Evolutionary conservation across 2,329 filamentous ascomycete species (phyloP).

Genomic region (Diaporthe vaccinii): DNA sequence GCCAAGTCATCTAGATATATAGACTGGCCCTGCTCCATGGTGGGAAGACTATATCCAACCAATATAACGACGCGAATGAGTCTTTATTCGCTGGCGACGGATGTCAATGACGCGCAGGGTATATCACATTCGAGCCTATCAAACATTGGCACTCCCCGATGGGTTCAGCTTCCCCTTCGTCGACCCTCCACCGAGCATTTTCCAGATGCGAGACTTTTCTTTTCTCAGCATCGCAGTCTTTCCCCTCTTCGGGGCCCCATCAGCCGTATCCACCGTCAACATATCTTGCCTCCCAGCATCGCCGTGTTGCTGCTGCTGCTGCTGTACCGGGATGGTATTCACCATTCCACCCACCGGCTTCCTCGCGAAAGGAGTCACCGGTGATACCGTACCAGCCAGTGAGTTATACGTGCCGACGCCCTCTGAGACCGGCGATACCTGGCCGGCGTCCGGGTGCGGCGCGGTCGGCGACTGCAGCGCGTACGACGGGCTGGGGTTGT

Average conservation of each 20-base stretch:
- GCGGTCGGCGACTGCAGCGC: conserved; percentile 23
- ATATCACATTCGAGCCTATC: conserved; percentile 12
- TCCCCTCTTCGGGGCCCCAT: conserved; percentile 2
- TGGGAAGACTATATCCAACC: conserved; percentile 11
- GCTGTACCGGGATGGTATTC: not conserved
- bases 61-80: not conserved
- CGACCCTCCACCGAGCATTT: conserved; percentile 15
- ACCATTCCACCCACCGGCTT: conserved; percentile 23
- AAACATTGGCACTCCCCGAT: not conserved
- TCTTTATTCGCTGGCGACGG: not conserved
- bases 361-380: conserved; percentile 22
- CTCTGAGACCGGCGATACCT: conserved; percentile 19
- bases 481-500: conserved; percentile 22
- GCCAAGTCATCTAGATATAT: conserved; percentile 23
- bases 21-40: conserved; percentile 21
- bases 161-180: conserved; percentile 16
- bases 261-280: not conserved
- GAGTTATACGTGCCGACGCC: not conserved
- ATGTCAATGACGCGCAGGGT: not conserved
- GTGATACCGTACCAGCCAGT: conserved; percentile 17
- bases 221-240: not conserved
- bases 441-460: not conserved
- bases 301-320: conserved; percentile 1
- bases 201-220: conserved; percentile 26
- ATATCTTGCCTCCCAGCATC: not conserved